Evolutionary conservation across 2,329 filamentous ascomycete species (phyloP).

Genomic region (Scytalidium lignicola): DNA sequence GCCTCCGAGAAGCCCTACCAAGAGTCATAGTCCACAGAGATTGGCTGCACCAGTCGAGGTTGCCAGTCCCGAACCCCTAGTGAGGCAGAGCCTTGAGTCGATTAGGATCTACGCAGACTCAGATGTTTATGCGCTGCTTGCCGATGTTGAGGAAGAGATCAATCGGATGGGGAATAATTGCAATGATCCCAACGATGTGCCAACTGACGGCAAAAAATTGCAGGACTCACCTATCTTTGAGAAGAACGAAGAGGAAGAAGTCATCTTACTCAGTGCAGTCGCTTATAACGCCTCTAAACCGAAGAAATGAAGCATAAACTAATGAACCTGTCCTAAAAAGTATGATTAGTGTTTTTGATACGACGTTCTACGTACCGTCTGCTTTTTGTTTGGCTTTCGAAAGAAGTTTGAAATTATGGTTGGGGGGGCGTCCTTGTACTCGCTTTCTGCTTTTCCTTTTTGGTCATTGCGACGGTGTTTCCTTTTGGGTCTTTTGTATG

Average conservation of each 20-base stretch:
- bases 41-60: constrained; percentile 16
- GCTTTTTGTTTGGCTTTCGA: too few species aligned
- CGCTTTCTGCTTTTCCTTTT: background rate
- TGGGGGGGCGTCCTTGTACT: background rate
- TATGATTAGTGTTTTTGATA: background rate
- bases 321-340: background rate
- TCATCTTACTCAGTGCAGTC: background rate
- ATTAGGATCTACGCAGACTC: constrained; percentile 65
- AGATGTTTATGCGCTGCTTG: constrained; percentile 61
- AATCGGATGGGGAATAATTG: constrained; percentile 30
- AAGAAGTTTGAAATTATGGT: background rate
- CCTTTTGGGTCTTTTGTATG: background rate
- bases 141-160: constrained; percentile 61
- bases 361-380: background rate
- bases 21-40: constrained; percentile 16
- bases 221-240: background rate
- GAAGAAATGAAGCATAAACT: background rate
- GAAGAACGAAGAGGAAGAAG: constrained; percentile 4
- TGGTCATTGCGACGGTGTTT: background rate
- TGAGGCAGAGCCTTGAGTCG: constrained; percentile 44
- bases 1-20: constrained; percentile 30
- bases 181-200: background rate
- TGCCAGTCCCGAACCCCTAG: constrained; percentile 14
- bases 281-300: background rate
- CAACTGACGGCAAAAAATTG: too few species aligned